A percentile compares a stretch with the other conserved stretches of the same genome.
Evolutionary conservation across 73 alveolate genomes (phyloP).

Genomic region (Uronychia binucleata): DNA sequence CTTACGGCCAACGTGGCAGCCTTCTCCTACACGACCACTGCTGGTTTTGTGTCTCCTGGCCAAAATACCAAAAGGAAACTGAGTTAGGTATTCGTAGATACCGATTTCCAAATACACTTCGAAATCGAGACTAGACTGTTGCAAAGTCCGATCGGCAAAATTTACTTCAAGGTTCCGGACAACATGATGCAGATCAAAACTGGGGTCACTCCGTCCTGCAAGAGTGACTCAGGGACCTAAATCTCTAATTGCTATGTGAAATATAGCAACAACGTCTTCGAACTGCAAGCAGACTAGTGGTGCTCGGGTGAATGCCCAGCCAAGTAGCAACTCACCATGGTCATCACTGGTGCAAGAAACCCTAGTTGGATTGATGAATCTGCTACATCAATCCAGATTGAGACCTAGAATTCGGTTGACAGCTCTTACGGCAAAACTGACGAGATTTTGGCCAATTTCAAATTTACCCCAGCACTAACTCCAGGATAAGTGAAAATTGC

Average conservation of each 20-base stretch:
- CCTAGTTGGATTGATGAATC: not conserved
- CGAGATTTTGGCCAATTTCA: not conserved
- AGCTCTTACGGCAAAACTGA: not conserved
- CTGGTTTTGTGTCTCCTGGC: not conserved
- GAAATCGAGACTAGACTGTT: not conserved
- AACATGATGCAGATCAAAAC: not conserved
- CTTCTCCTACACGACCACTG: not conserved
- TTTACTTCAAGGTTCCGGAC: not conserved
- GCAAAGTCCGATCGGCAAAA: not conserved
- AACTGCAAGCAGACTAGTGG: not conserved
- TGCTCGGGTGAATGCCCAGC: not conserved
- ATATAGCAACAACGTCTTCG: not conserved
- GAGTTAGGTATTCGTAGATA: not conserved
- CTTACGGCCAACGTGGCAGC: too few relatives aligned
- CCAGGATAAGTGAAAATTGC: not conserved
- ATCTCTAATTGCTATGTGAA: not conserved
- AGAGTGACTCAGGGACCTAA: not conserved
- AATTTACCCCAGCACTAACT: not conserved
- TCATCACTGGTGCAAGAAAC: not conserved
- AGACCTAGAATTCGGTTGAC: not conserved
- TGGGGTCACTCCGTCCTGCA: not conserved
- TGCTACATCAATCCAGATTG: not conserved
- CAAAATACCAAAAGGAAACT: not conserved
- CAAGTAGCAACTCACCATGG: not conserved
- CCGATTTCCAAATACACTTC: not conserved